Conservation (phyloP, 2,329 filamentous ascomycete genomes). For the Purpureocillium lavendulum region DNA sequence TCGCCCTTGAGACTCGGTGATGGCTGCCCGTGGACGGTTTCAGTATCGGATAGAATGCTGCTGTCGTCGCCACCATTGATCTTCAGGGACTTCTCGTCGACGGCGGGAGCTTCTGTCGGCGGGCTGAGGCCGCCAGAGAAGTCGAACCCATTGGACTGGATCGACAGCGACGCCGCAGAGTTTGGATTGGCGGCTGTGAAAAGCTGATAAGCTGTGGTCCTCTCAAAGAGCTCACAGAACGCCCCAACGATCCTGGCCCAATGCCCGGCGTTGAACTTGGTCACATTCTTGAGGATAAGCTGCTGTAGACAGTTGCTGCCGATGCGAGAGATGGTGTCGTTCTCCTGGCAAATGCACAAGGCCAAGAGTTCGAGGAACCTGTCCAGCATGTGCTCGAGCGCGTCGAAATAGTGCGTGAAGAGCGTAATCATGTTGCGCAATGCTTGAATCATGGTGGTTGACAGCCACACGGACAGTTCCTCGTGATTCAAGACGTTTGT, state of each 20-base stretch:
- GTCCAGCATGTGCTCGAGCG: slow-evolving; percentile 95
- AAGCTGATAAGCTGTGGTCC: slow-evolving; percentile 88
- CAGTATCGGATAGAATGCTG: slow-evolving; percentile 17
- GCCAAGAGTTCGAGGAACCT: slow-evolving; percentile 91
- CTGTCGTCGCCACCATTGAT: slow-evolving; percentile 47
- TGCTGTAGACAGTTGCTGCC: slow-evolving; percentile 98
- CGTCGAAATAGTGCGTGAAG: slow-evolving; percentile 97
- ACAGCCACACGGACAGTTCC: slow-evolving; percentile 96
- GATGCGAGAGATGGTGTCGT: slow-evolving; percentile 95
- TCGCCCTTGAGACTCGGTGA: slow-evolving; percentile 24
- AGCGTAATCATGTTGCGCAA: slow-evolving; percentile 96
- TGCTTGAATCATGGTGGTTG: slow-evolving; percentile 98
- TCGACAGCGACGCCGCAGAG: slow-evolving; percentile 40
- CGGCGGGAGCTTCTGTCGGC: slow-evolving; percentile 24
- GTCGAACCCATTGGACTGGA: slow-evolving; percentile 43
- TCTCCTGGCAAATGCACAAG: slow-evolving; percentile 97
- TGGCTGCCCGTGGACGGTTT: slow-evolving; percentile 20
- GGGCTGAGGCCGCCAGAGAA: slow-evolving; percentile 38
- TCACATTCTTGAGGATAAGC: slow-evolving; percentile 90
- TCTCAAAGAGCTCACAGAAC: slow-evolving; percentile 91
- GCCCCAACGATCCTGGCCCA: slow-evolving; percentile 93
- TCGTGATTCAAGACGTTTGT: slow-evolving; percentile 91
- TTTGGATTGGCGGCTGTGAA: slow-evolving; percentile 72
- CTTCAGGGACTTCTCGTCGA: slow-evolving; percentile 50
- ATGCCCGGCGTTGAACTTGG: slow-evolving; percentile 78